Evolutionary conservation across 768 basidiomycete species (phyloP), one percentile per base, ranked within the genome.

Genomic region (Pisolithus marmoratus): DNA sequence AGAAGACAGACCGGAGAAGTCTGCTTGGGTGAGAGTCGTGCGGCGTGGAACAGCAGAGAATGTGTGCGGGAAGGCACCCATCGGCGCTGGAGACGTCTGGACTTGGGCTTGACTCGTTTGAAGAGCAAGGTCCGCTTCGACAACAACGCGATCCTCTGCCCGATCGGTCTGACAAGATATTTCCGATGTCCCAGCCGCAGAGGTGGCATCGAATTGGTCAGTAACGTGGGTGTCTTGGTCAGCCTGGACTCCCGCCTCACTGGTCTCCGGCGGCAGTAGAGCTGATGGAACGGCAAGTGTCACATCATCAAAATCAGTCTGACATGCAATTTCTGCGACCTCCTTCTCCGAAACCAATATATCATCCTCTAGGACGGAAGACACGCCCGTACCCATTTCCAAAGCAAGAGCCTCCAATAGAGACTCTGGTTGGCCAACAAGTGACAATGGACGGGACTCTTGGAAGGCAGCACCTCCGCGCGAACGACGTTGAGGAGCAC

Each of bases 391-490:
- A 41, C 78, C 72, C 45, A 90, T 69, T 60, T 87, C 87, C 38
- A 80, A 76, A 23, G 86, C 82, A 36, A 90, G 76, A 53, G 85
- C 86, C n/a, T 79, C 76, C 15, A 84, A 81, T 22, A 91, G 72
- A 8, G 85, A 81, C 59, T 85, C 86, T 0, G 88, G 86, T 17
- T 82, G 79, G 38, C 81, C 85, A 8, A 90, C 79, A 27, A 90
- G 70, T 1, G 85, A 87, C 22, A 82, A 72, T 15, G 87, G 87
- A 26, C 88, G 75, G 12, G 80, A 78, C 56, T 87, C 82, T 57
- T 83, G 82, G 70, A 78, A 86, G 6, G 85, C 79, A 27, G 80
- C 79, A 51, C 86, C 86, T 48, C 85, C 85, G 20, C 86, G 72
- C 8, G 73, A 63, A 41, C 85, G 76, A 34, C 85, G 77, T 36